Evolutionary conservation across 2,329 filamentous ascomycete genomes (phyloP).

Genomic region (Periconia sp.): DNA sequence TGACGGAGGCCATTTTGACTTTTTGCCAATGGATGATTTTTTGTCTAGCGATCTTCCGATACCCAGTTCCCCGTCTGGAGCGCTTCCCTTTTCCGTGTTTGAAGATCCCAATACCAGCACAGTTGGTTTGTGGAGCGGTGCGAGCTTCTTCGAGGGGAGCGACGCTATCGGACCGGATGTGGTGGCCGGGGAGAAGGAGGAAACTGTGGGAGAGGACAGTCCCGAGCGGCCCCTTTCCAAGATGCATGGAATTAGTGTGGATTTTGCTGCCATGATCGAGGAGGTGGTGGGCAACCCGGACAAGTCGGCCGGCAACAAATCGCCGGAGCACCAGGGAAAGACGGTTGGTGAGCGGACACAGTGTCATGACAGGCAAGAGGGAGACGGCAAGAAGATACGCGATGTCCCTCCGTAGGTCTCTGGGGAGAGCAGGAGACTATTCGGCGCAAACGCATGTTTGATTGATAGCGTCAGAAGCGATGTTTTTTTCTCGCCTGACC

Average conservation of each 20-base stretch:
- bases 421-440: neutral
- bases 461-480: no score
- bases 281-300: constrained; percentile 35
- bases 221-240: constrained; percentile 25
- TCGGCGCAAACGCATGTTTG: neutral
- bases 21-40: constrained; percentile 40
- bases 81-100: constrained; percentile 42
- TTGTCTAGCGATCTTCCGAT: constrained; percentile 45
- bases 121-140: constrained; percentile 39
- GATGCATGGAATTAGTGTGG: constrained; percentile 37
- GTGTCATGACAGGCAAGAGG: no score
- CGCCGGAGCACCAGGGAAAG: neutral
- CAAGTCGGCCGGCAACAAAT: constrained; percentile 5
- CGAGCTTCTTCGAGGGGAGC: constrained; percentile 39
- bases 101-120: constrained; percentile 45
- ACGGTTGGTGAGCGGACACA: neutral
- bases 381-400: no score
- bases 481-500: no score
- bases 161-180: constrained; percentile 32
- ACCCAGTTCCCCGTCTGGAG: constrained; percentile 41
- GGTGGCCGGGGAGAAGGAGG: constrained; percentile 8
- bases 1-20: constrained; percentile 27
- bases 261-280: constrained; percentile 46
- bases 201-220: constrained; percentile 5
- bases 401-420: neutral